Conservation (phyloP, 371 early-diverging fungal genomes). For the Mortierella sp. region DNA sequence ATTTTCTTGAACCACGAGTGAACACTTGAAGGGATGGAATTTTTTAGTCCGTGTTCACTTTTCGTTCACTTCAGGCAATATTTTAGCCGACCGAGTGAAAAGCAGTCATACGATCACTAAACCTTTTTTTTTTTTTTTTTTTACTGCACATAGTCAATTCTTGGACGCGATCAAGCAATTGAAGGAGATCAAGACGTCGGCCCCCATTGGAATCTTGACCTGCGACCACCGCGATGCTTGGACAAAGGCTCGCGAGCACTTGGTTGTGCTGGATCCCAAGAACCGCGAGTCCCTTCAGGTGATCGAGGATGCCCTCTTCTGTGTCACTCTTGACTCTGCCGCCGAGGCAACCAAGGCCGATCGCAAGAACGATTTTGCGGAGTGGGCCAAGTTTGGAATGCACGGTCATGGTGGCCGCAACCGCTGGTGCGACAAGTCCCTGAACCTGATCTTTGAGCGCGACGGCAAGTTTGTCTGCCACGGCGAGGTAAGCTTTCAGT, state of each 20-base stretch:
- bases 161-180: slow-evolving; percentile 62
- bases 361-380: slow-evolving; percentile 56
- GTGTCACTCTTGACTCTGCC: slow-evolving; percentile 76
- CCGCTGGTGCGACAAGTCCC: slow-evolving; percentile 92
- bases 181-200: slow-evolving; percentile 60
- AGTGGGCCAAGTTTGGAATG: slow-evolving; percentile 65
- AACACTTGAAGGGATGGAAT: not conserved
- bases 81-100: not conserved
- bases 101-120: not conserved
- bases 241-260: slow-evolving; percentile 73
- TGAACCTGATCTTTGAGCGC: slow-evolving; percentile 74
- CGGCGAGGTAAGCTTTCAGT: slow-evolving; percentile 67
- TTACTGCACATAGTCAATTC: slow-evolving; percentile 47
- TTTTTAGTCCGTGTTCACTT: not conserved
- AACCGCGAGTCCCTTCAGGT: slow-evolving; percentile 64
- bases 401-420: slow-evolving; percentile 81
- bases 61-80: slow-evolving; percentile 4
- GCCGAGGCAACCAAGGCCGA: slow-evolving; percentile 60
- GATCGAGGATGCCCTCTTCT: slow-evolving; percentile 82
- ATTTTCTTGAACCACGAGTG: not conserved
- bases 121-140: not conserved
- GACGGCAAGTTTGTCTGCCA: slow-evolving; percentile 81
- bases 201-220: slow-evolving; percentile 82
- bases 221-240: slow-evolving; percentile 91
- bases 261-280: slow-evolving; percentile 64